Base-by-base conservation (phyloP, 2,329 filamentous ascomycete species). In the Aureobasidium sp. region DNA sequence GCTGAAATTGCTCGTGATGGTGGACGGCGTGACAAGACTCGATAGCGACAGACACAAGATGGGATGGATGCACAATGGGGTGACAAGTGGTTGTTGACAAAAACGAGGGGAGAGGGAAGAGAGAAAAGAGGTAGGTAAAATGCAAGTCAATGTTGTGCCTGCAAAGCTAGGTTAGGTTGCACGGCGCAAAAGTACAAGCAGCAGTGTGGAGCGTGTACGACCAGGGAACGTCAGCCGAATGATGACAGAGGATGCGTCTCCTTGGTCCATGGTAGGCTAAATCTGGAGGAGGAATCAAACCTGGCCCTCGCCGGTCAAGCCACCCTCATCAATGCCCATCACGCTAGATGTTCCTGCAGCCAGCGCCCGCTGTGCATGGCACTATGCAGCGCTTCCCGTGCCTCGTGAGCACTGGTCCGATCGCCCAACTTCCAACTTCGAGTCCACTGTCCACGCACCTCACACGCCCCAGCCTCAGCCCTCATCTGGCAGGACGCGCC, bases 271-370 rank as follows among this genome's bases (percentile, higher is more conserved):
- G 55, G 55, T 58, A 59, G 55, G 45, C 55, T 59, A 59, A 59
- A 49, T 50, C 55, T 59, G 55, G 55, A 59, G 55, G 41, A 45
- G 55, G 34, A 49, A 8, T 30, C 34, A 49, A 59, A 59, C 55
- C 55, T 59, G 55, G 45, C 55, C 55, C 48, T 44, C 36, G 21
- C 44, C 36, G 25, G 44, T 49, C 55, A 59, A 47, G 55, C 55
- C 55, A 59, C 55, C 44, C 55, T 59, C 55, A 59, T 59, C 55
- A 59, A 59, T 59, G 45, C 27, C 55, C 27, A 49, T 59, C 55
- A 44, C 55, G 55, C 42, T 59, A 59, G 27, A 34, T 59, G 55
- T 59, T 59, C 55, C 55, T 59, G 55, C 55, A 59, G 55, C 55
- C 55, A 34, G 29, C 55, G 55, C 44, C 55, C 55, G 54, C 21